Percentiles rank a stretch among this genome's conserved stretches.
Evolutionary conservation across 306 rosid genomes (phyloP).

Genomic region (Canavalia gladiata): DNA sequence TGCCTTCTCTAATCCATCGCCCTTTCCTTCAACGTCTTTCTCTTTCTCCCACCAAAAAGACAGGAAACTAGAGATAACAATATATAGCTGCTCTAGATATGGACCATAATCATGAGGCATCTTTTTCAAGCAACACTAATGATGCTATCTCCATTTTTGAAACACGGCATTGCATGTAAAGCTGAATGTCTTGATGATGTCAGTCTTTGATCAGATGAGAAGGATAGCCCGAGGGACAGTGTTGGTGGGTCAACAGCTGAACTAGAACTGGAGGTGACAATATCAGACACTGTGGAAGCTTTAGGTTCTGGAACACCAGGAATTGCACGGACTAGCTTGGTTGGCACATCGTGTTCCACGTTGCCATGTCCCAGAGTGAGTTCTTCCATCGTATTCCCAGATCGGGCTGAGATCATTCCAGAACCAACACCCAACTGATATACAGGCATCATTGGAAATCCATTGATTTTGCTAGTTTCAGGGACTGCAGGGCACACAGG

Average conservation of each 20-base stretch:
- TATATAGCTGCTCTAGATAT: slow-evolving; percentile 49
- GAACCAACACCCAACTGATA: slow-evolving; percentile 59
- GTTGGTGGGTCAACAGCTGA: slow-evolving; percentile 61
- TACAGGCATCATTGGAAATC: slow-evolving; percentile 59
- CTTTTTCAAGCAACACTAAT: slow-evolving; percentile 75
- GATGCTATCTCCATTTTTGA: slow-evolving; percentile 75
- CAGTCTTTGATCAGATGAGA: slow-evolving; percentile 72
- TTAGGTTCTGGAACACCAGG: slow-evolving; percentile 52
- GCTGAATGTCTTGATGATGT: slow-evolving; percentile 67
- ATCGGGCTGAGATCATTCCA: slow-evolving; percentile 52
- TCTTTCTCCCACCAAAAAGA: slow-evolving; percentile 47
- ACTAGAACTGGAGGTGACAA: slow-evolving; percentile 55
- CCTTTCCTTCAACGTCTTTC: slow-evolving; percentile 50
- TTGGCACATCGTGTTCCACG: slow-evolving; percentile 46
- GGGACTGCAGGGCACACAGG: slow-evolving; percentile 55
- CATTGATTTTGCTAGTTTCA: slow-evolving; percentile 60
- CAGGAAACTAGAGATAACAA: slow-evolving; percentile 44
- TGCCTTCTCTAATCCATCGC: slow-evolving; percentile 53
- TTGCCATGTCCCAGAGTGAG: slow-evolving; percentile 64
- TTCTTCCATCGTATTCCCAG: slow-evolving; percentile 64
- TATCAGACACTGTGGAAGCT: slow-evolving; percentile 49
- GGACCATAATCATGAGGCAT: slow-evolving; percentile 45
- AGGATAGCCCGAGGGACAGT: slow-evolving; percentile 81
- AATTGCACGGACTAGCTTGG: slow-evolving; percentile 54
- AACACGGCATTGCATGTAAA: slow-evolving; percentile 67